phyloP scores from a whole-genome alignment of 2,329 filamentous ascomycete genomes.

The Aspergillus quadrilineatus region DNA sequence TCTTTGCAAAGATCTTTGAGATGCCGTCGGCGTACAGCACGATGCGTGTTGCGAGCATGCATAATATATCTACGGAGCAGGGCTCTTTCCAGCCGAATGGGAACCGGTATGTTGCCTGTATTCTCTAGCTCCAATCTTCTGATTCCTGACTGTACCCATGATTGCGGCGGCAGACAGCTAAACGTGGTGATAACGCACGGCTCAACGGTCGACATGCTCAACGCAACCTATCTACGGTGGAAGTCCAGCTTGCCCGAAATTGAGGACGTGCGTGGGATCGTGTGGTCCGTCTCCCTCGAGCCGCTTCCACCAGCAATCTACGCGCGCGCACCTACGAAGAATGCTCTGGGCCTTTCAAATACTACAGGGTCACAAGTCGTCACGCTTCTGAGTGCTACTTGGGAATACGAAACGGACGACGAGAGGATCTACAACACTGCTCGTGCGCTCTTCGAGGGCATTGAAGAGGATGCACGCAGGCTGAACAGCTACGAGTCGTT shows the following conservation, averaged over 20 bases:
- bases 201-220: slow-evolving; percentile 32
- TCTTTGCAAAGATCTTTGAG: slow-evolving; percentile 25
- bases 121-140: slow-evolving; percentile 27
- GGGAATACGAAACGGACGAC: slow-evolving; percentile 36
- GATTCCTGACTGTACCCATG: not conserved
- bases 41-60: not conserved
- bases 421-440: slow-evolving; percentile 25
- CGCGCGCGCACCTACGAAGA: slow-evolving; percentile 21
- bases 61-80: not conserved
- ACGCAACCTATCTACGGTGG: slow-evolving; percentile 6
- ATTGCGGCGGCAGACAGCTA: not conserved
- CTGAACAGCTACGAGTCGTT: slow-evolving; percentile 23
- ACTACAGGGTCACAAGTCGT: slow-evolving; percentile 15
- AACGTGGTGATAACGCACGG: slow-evolving; percentile 21
- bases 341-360: slow-evolving; percentile 10
- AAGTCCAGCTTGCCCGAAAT: not conserved
- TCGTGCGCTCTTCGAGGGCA: slow-evolving; percentile 19
- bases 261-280: not conserved
- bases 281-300: slow-evolving; percentile 9
- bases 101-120: not conserved
- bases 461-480: slow-evolving; percentile 16
- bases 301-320: slow-evolving; percentile 11
- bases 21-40: not conserved
- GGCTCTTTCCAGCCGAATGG: slow-evolving; percentile 2
- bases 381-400: slow-evolving; percentile 31